Percentiles rank a stretch among this genome's conserved stretches.
phyloP scores from a whole-genome alignment of 2,329 filamentous ascomycete species.

The Trichoderma koningii region DNA sequence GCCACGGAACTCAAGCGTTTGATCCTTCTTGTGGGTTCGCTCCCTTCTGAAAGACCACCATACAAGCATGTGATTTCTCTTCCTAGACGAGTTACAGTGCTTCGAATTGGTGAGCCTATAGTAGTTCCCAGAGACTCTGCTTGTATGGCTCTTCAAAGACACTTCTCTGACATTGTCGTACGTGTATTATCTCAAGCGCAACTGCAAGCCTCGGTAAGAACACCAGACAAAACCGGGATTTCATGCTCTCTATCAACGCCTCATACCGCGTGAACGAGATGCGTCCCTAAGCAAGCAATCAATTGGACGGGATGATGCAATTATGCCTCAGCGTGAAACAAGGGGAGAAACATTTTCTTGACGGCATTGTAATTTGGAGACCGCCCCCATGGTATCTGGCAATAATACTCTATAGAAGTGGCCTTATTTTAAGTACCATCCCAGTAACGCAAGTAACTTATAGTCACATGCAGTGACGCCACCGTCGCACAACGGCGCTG shows the following conservation, averaged over 20 bases:
- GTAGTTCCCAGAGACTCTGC: too few relatives aligned
- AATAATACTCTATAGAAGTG: not conserved
- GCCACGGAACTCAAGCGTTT: too few relatives aligned
- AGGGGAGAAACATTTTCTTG: constrained; percentile 10
- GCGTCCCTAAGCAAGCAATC: not conserved
- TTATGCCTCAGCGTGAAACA: constrained; percentile 12
- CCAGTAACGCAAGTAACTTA: not conserved
- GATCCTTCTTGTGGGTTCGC: too few relatives aligned
- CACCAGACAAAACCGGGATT: too few relatives aligned
- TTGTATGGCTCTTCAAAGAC: too few relatives aligned
- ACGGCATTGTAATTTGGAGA: not conserved
- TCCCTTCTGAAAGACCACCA: too few relatives aligned
- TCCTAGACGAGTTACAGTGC: too few relatives aligned
- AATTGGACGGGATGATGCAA: not conserved
- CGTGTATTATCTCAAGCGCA: too few relatives aligned
- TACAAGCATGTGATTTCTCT: too few relatives aligned
- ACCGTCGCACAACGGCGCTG: constrained; percentile 7
- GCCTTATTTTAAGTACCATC: too few relatives aligned
- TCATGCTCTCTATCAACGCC: not conserved
- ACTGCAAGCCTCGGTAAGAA: not conserved
- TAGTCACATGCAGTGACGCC: constrained; percentile 19
- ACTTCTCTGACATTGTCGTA: too few relatives aligned
- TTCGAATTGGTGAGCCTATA: too few relatives aligned
- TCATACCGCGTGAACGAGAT: not conserved
- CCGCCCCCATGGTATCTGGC: not conserved